Conservation (phyloP, 129 eudicot genomes). For the carrot (Daucus carota) region DH1_v3.0 NC_030389.2:25736501-25737000, state of each 20-base stretch:
- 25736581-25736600: too few species aligned
- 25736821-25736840: not conserved
- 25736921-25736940: not conserved
- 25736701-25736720: too few species aligned
- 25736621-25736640: too few species aligned
- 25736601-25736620: too few species aligned
- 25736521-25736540: too few species aligned
- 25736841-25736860: not conserved
- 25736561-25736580: too few species aligned
- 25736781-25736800: not conserved
- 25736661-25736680: too few species aligned
- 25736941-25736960: not conserved
- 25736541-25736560: too few species aligned
- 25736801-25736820: not conserved
- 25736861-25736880: not conserved
- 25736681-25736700: too few species aligned
- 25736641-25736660: too few species aligned
- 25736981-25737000: not conserved
- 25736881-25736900: not conserved
- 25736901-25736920: not conserved
- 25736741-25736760: not conserved
- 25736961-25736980: not conserved
- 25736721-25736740: not conserved
- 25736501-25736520: too few species aligned
- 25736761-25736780: not conserved